Evolutionary conservation across 1,139 yeast species (phyloP).

Genomic region (Yamadazyma triangularis): DNA sequence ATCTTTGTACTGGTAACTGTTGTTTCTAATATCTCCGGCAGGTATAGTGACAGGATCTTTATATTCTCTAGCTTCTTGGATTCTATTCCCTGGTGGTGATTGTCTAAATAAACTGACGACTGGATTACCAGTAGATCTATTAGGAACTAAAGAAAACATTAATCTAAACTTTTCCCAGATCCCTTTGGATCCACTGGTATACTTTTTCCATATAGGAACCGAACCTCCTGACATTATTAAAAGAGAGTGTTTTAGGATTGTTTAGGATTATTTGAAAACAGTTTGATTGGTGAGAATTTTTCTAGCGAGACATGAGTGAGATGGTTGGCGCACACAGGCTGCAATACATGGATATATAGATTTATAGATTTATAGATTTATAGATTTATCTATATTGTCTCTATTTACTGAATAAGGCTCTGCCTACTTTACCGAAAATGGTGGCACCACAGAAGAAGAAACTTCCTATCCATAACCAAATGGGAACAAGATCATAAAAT

Average conservation of each 20-base stretch:
- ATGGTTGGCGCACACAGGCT: not conserved
- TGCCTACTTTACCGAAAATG: constrained; percentile 69
- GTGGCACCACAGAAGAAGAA: constrained; percentile 67
- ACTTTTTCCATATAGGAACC: constrained; percentile 78
- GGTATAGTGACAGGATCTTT: constrained; percentile 74
- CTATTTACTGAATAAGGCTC: constrained; percentile 35
- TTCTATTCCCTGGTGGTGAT: constrained; percentile 71
- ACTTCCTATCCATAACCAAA: constrained; percentile 51
- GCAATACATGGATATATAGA: too few relatives aligned
- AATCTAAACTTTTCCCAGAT: constrained; percentile 77
- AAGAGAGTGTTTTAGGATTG: not conserved
- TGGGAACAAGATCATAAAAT: constrained; percentile 28
- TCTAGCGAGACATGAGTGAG: too few relatives aligned
- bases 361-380: too few relatives aligned
- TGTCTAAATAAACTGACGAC: constrained; percentile 63
- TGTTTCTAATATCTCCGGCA: constrained; percentile 68
- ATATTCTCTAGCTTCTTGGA: constrained; percentile 51
- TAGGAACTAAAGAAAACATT: constrained; percentile 63
- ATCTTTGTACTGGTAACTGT: constrained; percentile 71
- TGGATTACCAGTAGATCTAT: constrained; percentile 86
- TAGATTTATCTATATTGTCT: too few relatives aligned
- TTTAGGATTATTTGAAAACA: constrained; percentile 6
- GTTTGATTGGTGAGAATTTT: constrained; percentile 9
- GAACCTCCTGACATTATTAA: constrained; percentile 69
- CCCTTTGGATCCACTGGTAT: constrained; percentile 77